Evolutionary conservation across 2,329 filamentous ascomycete species (phyloP), one percentile per base, ranked within the genome.

Genomic region (Claviceps citrina): DNA sequence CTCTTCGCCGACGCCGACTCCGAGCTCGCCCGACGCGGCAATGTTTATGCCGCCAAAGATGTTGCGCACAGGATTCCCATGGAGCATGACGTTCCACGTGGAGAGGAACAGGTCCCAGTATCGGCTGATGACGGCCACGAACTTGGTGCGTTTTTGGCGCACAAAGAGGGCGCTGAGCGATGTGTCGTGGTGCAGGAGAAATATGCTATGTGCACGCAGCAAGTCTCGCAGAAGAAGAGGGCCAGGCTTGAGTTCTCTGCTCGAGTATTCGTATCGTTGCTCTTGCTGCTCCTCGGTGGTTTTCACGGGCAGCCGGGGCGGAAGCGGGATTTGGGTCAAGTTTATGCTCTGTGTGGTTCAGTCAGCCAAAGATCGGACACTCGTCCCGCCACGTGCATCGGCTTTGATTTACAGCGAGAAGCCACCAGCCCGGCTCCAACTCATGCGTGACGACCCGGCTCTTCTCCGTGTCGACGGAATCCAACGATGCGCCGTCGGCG

Each of bases 1-100:
- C 62, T 96, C 91, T 57, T 96, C 91, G 15, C 91, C 91, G 1
- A 96, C 91, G 0, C 91, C 91, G 34, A 95, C 75, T 13, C 91
- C 91, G 20, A 96, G 72, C 61, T 96, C 89, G 15, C 91, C 89
- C 26, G 84, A 86, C 6, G 81, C 84, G 10, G 87, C 84, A 25
- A 98, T 68, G 58, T 93, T 94, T 54, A 94, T 76, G 5, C 84
- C 86, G 9, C 80, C 76, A 52, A 85, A 86, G 5, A 93, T 68
- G 46, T 80, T 79, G 1, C 81, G 74, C 2, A 80, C 78, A 0
- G 91, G 91, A 51, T 93, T 95, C 7, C 86, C 89, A 54, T 89
- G 84, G 31, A 98, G 68, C 48, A 94, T 71, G 10, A 96, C 81
- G 49, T 89, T 85, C 91, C 91, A 98, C 1, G 76, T 78, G 0